These are phyloP conservation scores for Rasamsonia emersonii DNA, from an alignment of 2,329 filamentous ascomycete genomes.

Conservation along the genomic window DNA sequence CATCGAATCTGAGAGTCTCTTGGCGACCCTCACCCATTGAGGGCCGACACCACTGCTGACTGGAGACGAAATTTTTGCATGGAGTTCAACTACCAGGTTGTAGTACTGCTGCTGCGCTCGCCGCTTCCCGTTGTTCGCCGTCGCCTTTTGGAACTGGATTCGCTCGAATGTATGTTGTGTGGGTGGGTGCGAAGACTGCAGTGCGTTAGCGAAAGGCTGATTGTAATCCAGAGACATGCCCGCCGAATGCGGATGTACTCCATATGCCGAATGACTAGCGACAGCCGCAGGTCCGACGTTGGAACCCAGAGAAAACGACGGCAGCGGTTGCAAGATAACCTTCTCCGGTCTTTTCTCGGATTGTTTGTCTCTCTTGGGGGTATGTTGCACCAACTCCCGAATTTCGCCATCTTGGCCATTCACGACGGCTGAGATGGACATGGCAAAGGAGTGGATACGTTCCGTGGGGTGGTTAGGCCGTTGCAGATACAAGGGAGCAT, in stretches of 20 bases:
- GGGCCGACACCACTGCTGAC: conserved; percentile 34
- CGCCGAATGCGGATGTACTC: conserved; percentile 15
- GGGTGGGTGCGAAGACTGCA: conserved; percentile 28
- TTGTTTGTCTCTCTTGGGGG: conserved; percentile 83
- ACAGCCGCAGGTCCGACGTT: conserved; percentile 17
- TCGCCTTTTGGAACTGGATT: conserved; percentile 90
- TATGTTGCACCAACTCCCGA: conserved; percentile 83
- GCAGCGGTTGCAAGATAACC: conserved; percentile 58
- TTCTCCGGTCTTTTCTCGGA: conserved; percentile 66
- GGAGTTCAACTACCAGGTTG: conserved; percentile 79
- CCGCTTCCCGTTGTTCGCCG: conserved; percentile 86
- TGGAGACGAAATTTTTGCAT: conserved; percentile 54
- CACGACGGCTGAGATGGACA: conserved; percentile 76
- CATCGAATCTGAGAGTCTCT: conserved; percentile 67
- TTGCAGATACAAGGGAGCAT: conserved; percentile 50
- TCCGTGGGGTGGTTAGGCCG: conserved; percentile 37
- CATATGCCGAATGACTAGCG: conserved; percentile 18
- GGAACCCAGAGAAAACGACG: conserved; percentile 40
- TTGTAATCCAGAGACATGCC: conserved; percentile 27
- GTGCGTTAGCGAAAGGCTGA: conserved; percentile 19
- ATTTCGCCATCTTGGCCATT: conserved; percentile 65
- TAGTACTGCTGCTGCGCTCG: conserved; percentile 88
- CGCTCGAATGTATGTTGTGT: conserved; percentile 66
- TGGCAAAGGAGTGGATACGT: conserved; percentile 65
- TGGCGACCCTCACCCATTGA: conserved; percentile 62